Evolutionary conservation across 257 asterid genomes (phyloP), one percentile per base, ranked within the genome.

Genomic region (Lavandula angustifolia): DNA sequence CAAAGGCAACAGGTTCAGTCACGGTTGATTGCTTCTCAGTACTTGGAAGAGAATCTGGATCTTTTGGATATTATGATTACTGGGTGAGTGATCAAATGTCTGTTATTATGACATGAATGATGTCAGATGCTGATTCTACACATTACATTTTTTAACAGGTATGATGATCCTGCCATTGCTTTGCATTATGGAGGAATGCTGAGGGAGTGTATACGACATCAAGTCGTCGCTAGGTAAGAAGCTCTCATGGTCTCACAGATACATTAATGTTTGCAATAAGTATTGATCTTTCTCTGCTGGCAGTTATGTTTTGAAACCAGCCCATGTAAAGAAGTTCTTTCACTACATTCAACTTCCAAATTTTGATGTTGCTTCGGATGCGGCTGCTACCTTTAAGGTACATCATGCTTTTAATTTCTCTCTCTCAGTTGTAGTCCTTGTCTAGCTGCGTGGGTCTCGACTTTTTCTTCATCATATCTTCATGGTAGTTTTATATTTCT

Each of bases 351-450:
- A 87, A 72, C 88, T 92, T 62, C 96, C 96, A 55, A 90, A 79
- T 55, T 92, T 92, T 62, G 96, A 92, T 51, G 89, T 85, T 80
- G 98, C 98, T 69, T 91, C 98, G n/a, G 96, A 92, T 84, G 97
- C 94, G 56, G 71, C 87, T 62, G 79, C 94, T 16, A 85, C 96
- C 67, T 92, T 92, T 75, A 92, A 85, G 95, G 98, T 91, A 65
- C 31, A 47, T 61, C 31, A 9, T 40, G 27, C 64, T 27, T 56
- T 49, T 52, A 12, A 62, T 57, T 27, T 54, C 54, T 53, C 68
- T 54, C 54, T 31, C 34, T 54, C n/a, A 49, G 33, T 60, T 60
- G 40, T 47, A 59, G 43, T 50, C 42, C 31, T 56, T 56, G 56
- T 14, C 47, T 27, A 42, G 13, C 8, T 18, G 56, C 44, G 16